These are phyloP conservation scores for apple (Malus domestica) DNA, from an alignment of 306 rosid species.

Conservation along the genomic window DNA sequence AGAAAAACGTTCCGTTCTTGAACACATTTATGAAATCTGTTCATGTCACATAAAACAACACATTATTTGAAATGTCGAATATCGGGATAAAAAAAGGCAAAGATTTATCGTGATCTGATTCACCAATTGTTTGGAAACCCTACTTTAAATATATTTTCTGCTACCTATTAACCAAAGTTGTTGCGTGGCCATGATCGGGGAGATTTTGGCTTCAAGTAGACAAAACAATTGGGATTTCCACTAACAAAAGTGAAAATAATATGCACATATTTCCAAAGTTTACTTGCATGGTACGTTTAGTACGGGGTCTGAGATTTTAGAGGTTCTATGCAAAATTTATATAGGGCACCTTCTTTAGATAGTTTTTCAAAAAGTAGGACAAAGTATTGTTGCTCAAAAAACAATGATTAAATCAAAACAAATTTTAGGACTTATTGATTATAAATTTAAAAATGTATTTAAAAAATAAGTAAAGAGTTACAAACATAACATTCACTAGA, in stretches of 20 bases:
- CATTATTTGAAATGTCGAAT: not conserved
- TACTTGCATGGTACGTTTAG: not conserved
- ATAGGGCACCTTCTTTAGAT: no score
- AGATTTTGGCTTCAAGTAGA: not conserved
- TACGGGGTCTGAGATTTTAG: no score
- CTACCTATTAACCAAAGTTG: not conserved
- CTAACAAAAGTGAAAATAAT: not conserved
- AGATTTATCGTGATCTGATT: not conserved
- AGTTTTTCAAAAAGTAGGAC: no score
- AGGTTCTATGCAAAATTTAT: no score
- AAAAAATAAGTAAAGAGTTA: no score
- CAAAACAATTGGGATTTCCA: not conserved
- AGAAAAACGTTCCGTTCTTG: no score
- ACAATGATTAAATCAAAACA: no score
- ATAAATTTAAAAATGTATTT: no score
- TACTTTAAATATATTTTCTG: not conserved
- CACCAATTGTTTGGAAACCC: not conserved
- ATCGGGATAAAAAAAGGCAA: not conserved
- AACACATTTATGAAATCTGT: not conserved
- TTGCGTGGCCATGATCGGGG: not conserved
- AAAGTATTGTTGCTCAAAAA: no score
- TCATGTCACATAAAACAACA: not conserved
- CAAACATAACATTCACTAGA: no score
- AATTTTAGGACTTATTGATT: no score
- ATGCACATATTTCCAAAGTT: not conserved